Base-by-base conservation (phyloP, 805 yeast species). In the Ogataea trehalophila region DNA sequence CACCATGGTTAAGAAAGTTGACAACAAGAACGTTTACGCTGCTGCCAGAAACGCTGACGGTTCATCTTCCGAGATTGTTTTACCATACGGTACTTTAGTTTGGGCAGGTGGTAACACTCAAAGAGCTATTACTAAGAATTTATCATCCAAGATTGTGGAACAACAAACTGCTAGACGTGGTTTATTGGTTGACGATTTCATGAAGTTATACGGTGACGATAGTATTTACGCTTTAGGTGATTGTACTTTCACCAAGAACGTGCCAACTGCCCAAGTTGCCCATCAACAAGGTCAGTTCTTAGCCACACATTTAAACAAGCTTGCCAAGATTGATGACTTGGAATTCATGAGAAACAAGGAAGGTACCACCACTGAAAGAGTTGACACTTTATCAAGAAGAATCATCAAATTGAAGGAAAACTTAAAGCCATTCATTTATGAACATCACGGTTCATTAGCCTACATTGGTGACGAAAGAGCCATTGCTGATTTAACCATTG, bases 31-130 rank as follows among this genome's bases (percentile, higher is more conserved):
- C 45, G 88, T 91, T 57, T 74, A 76, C 57, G 95, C 92, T 36
- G 79, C 77, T 60, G 80, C 75, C 48, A 87, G 86, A 57, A 70
- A 75, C 36, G 77, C 80, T 37, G 83, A 83, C 55, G 96, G 95
- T 20, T 63, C 83, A 11, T 72, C 83, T 53, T 79, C 79, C 47
- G 69, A 65, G 60, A 64, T 73, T 37, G 68, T 72, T 33, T 74
- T 91, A 61, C 96, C 96, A 42, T 91, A 91, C 66, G 98, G 98
- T 64, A 76, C 89, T 59, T 76, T 91, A 57, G 95, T 91, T 53
- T 91, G 98, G 98, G 97, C 97, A 49, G 91, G 97, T 52, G 98
- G 98, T 72, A 90, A 91, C 69, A 90, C 91, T 46, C 90, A 89
- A 54, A 82, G 97, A 70, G 82, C 80, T 39, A 74, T 92, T 43